Percentiles rank a stretch among this genome's conserved stretches.
phyloP scores from a whole-genome alignment of 208 protist genomes.

The Herpetomonas tarakana region DNA sequence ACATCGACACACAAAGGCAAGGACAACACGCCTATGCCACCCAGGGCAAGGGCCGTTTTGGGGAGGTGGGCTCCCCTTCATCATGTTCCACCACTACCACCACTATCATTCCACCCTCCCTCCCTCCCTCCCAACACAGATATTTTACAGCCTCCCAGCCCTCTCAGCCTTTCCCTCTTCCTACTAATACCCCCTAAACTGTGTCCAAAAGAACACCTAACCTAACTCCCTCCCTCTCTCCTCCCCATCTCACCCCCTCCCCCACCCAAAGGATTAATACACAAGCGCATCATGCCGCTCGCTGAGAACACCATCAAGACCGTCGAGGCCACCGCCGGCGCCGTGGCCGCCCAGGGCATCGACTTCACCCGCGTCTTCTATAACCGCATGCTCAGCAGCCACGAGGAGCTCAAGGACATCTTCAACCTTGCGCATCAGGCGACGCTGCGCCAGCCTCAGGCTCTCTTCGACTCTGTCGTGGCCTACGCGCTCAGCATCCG shows the following conservation, averaged over 20 bases:
- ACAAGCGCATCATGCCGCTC: slow-evolving; percentile 16
- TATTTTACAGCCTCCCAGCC: too few relatives aligned
- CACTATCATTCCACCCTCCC: too few relatives aligned
- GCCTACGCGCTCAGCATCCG: slow-evolving; percentile 20
- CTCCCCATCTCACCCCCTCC: not conserved
- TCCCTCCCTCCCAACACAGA: too few relatives aligned
- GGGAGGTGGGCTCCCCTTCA: too few relatives aligned
- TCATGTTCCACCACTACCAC: too few relatives aligned
- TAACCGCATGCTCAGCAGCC: slow-evolving; percentile 35
- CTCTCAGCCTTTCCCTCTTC: too few relatives aligned
- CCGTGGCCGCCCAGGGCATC: slow-evolving; percentile 25
- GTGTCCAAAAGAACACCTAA: not conserved
- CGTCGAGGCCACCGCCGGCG: slow-evolving; percentile 34
- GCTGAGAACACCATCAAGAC: slow-evolving; percentile 35
- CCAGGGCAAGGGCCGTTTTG: too few relatives aligned
- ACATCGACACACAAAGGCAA: too few relatives aligned
- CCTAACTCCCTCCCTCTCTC: slow-evolving; percentile 3
- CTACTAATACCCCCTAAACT: too few relatives aligned
- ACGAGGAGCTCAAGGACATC: slow-evolving; percentile 42
- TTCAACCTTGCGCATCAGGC: slow-evolving; percentile 44
- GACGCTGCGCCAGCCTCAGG: slow-evolving; percentile 31
- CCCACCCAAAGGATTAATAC: not conserved
- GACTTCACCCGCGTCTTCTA: slow-evolving; percentile 31
- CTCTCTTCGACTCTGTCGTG: slow-evolving; percentile 40
- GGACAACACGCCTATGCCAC: too few relatives aligned